Conservation (phyloP, 257 asterid genomes). For the Ilex asprella region DNA sequence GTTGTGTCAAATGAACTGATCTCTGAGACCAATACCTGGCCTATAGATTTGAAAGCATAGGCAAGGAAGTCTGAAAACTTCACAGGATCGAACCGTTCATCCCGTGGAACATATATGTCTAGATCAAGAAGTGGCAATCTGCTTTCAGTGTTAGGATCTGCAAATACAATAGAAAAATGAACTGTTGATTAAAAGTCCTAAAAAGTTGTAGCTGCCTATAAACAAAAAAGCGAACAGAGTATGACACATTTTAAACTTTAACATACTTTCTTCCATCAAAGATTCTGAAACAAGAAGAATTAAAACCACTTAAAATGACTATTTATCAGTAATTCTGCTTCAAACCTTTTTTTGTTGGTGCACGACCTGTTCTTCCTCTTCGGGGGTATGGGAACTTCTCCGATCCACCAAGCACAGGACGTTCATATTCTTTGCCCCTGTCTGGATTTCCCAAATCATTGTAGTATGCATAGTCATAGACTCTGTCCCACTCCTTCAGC, state of each 20-base stretch:
- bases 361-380: slow-evolving; percentile 77
- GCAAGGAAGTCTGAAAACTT: slow-evolving; percentile 82
- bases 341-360: slow-evolving; percentile 57
- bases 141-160: slow-evolving; percentile 73
- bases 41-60: slow-evolving; percentile 68
- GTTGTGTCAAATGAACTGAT: slow-evolving; percentile 65
- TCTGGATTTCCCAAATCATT: slow-evolving; percentile 80
- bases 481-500: slow-evolving; percentile 86
- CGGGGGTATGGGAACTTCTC: slow-evolving; percentile 77
- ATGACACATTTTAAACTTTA: too few relatives aligned
- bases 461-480: slow-evolving; percentile 81
- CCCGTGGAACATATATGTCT: slow-evolving; percentile 68
- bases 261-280: background rate
- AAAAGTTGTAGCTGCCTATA: background rate
- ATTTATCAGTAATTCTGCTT: background rate
- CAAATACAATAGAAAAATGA: slow-evolving; percentile 1
- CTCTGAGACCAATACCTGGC: slow-evolving; percentile 68
- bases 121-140: slow-evolving; percentile 51
- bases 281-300: background rate
- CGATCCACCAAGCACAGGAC: slow-evolving; percentile 77
- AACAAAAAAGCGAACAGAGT: too few relatives aligned
- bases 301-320: background rate
- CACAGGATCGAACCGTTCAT: slow-evolving; percentile 63
- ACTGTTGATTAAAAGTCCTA: too few relatives aligned
- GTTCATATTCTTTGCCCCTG: slow-evolving; percentile 45